Percentiles rank a stretch among this genome's conserved stretches.
Conservation (phyloP, 2,329 filamentous ascomycete genomes). For the Arachnomyces sp. region DNA sequence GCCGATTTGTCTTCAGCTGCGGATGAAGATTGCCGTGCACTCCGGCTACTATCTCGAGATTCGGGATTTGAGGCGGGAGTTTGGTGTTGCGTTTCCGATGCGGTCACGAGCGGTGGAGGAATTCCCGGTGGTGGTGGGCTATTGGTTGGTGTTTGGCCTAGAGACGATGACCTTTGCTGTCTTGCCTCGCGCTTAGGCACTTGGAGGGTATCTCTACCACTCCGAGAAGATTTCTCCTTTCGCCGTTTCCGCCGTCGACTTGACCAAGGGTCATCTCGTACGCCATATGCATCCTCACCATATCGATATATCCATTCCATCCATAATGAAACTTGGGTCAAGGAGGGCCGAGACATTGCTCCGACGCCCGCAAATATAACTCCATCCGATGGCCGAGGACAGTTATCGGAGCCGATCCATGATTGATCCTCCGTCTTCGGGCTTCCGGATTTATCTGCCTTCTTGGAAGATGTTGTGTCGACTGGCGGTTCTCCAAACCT, state of each 20-base stretch:
- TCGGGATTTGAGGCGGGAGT: slow-evolving; percentile 8
- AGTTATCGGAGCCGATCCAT: slow-evolving; percentile 68
- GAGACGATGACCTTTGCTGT: slow-evolving; percentile 4
- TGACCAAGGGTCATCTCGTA: slow-evolving; percentile 68
- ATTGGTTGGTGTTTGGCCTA: slow-evolving; percentile 15
- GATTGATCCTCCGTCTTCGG: slow-evolving; percentile 26
- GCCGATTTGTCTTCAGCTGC: slow-evolving; percentile 14
- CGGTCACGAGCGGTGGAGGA: slow-evolving; percentile 35
- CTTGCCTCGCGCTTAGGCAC: background rate
- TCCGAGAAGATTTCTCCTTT: slow-evolving; percentile 10
- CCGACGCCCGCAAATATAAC: slow-evolving; percentile 78
- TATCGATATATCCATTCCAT: slow-evolving; percentile 79
- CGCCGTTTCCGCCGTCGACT: slow-evolving; percentile 43
- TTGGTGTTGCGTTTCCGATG: slow-evolving; percentile 12
- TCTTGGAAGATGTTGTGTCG: slow-evolving; percentile 11
- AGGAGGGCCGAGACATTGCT: slow-evolving; percentile 59
- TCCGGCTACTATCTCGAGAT: slow-evolving; percentile 12
- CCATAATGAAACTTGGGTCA: slow-evolving; percentile 72
- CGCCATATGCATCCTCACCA: slow-evolving; percentile 76
- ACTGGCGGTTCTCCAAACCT: slow-evolving; percentile 60
- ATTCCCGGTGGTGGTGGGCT: slow-evolving; percentile 33
- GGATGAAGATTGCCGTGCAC: slow-evolving; percentile 8
- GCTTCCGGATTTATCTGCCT: slow-evolving; percentile 10
- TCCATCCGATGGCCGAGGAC: slow-evolving; percentile 66
- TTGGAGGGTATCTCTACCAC: background rate